A percentile compares a stretch with the other conserved stretches of the same genome.
These are phyloP conservation scores for Mariannaea elegans DNA, from an alignment of 2,329 filamentous ascomycete species.

Conservation along the genomic window DNA sequence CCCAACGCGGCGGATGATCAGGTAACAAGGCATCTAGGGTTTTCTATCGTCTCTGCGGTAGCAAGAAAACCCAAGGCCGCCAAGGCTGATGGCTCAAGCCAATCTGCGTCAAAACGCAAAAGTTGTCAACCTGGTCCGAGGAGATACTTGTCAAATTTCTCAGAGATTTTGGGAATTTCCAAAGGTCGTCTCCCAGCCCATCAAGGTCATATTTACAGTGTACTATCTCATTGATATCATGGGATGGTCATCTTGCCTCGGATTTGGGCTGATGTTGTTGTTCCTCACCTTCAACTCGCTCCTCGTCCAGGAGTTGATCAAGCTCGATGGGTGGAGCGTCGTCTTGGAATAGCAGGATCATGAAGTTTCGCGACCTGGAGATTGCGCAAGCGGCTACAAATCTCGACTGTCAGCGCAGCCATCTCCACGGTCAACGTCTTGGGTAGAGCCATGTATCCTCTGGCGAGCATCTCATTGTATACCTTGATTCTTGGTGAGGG, in stretches of 20 bases:
- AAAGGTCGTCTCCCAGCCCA: constrained; percentile 76
- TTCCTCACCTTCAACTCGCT: constrained; percentile 76
- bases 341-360: constrained; percentile 48
- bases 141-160: constrained; percentile 82
- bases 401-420: constrained; percentile 48
- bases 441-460: constrained; percentile 78
- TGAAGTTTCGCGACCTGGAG: constrained; percentile 47
- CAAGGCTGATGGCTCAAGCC: constrained; percentile 40
- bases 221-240: constrained; percentile 75
- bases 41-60: constrained; percentile 30
- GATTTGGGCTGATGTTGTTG: constrained; percentile 72
- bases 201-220: constrained; percentile 76
- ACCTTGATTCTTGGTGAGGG: constrained; percentile 74
- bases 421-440: constrained; percentile 77
- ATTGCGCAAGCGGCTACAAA: constrained; percentile 50
- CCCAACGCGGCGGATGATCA: constrained; percentile 20
- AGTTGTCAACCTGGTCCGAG: constrained; percentile 86
- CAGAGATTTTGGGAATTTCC: constrained; percentile 91
- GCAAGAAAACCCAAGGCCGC: constrained; percentile 26
- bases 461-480: constrained; percentile 83
- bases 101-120: constrained; percentile 85
- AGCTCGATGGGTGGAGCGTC: constrained; percentile 71
- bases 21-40: constrained; percentile 22
- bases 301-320: constrained; percentile 72
- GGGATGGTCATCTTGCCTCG: constrained; percentile 80